Evolutionary conservation across 108 stramenopile species (phyloP).

Genomic region (Tribonema minus): DNA sequence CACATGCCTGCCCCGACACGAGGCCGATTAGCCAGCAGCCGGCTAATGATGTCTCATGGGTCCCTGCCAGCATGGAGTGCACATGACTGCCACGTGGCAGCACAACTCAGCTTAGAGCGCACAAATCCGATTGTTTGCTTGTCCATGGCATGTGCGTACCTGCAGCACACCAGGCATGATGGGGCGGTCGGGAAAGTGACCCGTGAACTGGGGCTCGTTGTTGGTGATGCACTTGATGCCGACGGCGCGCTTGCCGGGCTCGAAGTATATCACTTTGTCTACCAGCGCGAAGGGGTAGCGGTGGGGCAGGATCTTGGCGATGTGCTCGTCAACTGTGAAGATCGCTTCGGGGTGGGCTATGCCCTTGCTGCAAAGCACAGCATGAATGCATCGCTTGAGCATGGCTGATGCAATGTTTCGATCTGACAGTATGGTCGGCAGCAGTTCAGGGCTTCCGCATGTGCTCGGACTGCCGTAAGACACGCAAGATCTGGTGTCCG

Average conservation of each 20-base stretch:
- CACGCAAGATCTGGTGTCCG: too few species aligned
- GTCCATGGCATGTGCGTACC: too few species aligned
- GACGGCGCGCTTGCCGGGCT: conserved; percentile 81
- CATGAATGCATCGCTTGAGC: background rate
- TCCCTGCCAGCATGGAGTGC: too few species aligned
- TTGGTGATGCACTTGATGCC: conserved; percentile 89
- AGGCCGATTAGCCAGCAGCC: too few species aligned
- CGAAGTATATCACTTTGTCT: conserved; percentile 76
- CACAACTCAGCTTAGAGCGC: too few species aligned
- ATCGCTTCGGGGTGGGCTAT: conserved; percentile 36
- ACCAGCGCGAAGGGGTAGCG: conserved; percentile 72
- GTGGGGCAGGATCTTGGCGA: conserved; percentile 84
- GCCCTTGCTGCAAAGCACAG: conserved; percentile 16
- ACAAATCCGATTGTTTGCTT: too few species aligned
- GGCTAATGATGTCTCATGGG: too few species aligned
- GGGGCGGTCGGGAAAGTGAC: conserved; percentile 92
- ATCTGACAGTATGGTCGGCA: too few species aligned
- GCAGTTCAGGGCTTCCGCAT: too few species aligned
- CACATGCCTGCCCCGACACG: too few species aligned
- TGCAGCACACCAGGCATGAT: conserved; percentile 94
- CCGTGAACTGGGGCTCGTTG: conserved; percentile 96
- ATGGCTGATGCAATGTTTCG: background rate
- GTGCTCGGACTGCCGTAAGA: too few species aligned
- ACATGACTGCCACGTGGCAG: too few species aligned
- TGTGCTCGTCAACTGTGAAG: conserved; percentile 67